Conservation (phyloP, 2,329 filamentous ascomycete genomes). For the Trichoderma arundinaceum region DNA sequence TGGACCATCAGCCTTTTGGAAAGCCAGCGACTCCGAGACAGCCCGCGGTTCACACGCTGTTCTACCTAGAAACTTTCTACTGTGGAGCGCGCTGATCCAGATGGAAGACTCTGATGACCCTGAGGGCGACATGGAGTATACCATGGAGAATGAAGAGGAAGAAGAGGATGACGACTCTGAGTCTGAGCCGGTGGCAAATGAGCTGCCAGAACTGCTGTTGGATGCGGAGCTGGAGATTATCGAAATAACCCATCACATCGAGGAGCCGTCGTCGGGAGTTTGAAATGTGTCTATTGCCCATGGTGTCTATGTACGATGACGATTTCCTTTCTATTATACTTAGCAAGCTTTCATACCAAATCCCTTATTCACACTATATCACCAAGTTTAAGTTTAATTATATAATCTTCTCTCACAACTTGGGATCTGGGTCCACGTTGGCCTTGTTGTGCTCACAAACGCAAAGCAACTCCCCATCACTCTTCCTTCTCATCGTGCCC, state of each 20-base stretch:
- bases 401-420: constrained; percentile 35
- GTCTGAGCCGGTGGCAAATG: constrained; percentile 37
- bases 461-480: constrained; percentile 59
- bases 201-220: constrained; percentile 38
- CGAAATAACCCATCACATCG: constrained; percentile 31
- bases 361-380: neutral
- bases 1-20: constrained; percentile 81
- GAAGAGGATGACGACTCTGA: constrained; percentile 40
- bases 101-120: constrained; percentile 35
- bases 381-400: neutral
- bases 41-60: constrained; percentile 31
- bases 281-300: neutral
- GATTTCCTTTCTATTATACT: neutral
- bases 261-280: constrained; percentile 8
- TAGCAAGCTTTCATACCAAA: constrained; percentile 11
- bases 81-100: constrained; percentile 39
- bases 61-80: constrained; percentile 43
- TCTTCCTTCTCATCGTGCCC: constrained; percentile 60
- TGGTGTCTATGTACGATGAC: neutral
- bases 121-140: constrained; percentile 41
- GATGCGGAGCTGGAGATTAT: constrained; percentile 37
- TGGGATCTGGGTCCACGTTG: constrained; percentile 58
- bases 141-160: constrained; percentile 41
- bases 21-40: constrained; percentile 60
- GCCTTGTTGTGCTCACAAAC: constrained; percentile 70